phyloP scores from a whole-genome alignment of 2,329 filamentous ascomycete species.

The Alternaria triticimaculans region DNA sequence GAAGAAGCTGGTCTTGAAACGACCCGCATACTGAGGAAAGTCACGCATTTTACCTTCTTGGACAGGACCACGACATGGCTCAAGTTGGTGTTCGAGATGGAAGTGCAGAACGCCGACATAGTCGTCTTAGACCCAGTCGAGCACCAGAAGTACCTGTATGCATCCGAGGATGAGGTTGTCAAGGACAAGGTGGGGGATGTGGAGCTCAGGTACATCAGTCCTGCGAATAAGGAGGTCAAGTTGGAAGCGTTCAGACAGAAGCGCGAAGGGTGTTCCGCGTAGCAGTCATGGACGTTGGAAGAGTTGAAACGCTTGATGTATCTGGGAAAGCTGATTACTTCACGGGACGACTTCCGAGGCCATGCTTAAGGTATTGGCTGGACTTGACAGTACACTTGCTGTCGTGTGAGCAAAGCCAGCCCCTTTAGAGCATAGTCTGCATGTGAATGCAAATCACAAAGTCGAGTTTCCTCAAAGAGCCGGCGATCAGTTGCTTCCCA shows the following conservation, averaged over 20 bases:
- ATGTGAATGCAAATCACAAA: neutral
- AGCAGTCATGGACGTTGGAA: neutral
- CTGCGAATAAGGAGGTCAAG: constrained; percentile 41
- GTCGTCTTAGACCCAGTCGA: constrained; percentile 50
- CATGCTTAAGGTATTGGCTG: neutral
- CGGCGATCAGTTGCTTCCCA: neutral
- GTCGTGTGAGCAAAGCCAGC: neutral
- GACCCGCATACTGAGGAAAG: constrained; percentile 51
- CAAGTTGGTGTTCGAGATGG: constrained; percentile 47
- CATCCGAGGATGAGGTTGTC: constrained; percentile 49
- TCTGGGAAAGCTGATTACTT: neutral
- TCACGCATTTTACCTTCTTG: constrained; percentile 45
- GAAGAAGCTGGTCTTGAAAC: constrained; percentile 61
- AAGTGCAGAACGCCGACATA: constrained; percentile 33
- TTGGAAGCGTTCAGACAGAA: constrained; percentile 43
- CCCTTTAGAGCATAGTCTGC: neutral
- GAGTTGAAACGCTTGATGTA: neutral
- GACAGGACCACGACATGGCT: constrained; percentile 37
- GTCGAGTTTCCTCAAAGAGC: neutral
- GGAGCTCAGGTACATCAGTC: constrained; percentile 39
- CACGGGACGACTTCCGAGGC: neutral
- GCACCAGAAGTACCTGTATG: constrained; percentile 52
- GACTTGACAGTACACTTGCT: neutral
- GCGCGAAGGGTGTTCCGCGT: constrained; percentile 11
- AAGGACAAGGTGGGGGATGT: constrained; percentile 36